A percentile compares a stretch with the other conserved stretches of the same genome.
Conservation (phyloP, 371 early-diverging fungal genomes). For the Apophysomyces variabilis region DNA sequence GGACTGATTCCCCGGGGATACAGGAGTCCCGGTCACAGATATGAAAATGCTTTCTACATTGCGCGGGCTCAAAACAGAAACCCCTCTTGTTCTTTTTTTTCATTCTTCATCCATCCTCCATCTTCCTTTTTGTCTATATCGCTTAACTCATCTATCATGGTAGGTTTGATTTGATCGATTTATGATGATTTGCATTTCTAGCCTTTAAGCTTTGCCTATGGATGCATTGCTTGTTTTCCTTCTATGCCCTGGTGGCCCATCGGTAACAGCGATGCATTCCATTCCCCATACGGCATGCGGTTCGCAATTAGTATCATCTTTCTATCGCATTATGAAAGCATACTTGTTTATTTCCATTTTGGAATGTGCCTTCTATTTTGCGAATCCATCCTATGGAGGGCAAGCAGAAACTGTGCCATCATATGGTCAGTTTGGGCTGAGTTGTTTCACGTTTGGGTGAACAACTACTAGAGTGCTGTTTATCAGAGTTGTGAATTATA, state of each 20-base stretch:
- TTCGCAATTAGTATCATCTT: background rate
- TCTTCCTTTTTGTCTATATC: background rate
- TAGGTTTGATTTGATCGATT: slow-evolving; percentile 6
- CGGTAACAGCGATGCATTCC: background rate
- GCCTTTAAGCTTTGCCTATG: slow-evolving; percentile 8
- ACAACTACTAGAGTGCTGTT: slow-evolving; percentile 34
- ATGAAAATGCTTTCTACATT: no score
- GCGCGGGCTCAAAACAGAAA: no score
- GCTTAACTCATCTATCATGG: slow-evolving; percentile 17
- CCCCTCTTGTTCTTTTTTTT: background rate
- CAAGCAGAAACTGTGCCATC: background rate
- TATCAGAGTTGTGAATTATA: slow-evolving; percentile 38
- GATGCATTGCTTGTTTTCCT: slow-evolving; percentile 13
- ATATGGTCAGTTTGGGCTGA: slow-evolving; percentile 20
- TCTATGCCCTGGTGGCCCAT: slow-evolving; percentile 2
- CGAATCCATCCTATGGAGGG: slow-evolving; percentile 11
- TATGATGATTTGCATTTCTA: slow-evolving; percentile 13
- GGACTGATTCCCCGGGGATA: no score
- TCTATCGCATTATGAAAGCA: background rate
- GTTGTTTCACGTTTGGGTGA: slow-evolving; percentile 14
- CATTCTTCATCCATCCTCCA: slow-evolving; percentile 19
- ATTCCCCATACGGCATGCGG: slow-evolving; percentile 8
- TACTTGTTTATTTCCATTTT: background rate
- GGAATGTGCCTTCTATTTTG: background rate
- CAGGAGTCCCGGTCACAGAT: no score